Percentiles rank a stretch among this genome's conserved stretches.
These are phyloP conservation scores for Stromatinia cepivora DNA, from an alignment of 2,329 filamentous ascomycete species.

Conservation along the genomic window DNA sequence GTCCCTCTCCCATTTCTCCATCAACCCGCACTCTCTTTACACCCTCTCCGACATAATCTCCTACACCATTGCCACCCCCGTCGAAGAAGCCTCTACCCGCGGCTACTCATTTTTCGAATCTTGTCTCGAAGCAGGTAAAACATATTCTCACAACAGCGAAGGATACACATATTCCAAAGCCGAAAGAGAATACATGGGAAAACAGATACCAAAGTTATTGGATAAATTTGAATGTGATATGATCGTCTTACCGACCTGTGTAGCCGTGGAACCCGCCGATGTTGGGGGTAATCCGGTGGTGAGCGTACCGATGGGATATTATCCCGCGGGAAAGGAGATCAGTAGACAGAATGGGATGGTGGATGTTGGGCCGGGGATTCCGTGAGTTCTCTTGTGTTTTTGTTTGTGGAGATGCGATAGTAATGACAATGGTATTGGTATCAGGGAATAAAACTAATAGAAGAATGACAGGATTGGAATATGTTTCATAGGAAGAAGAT, in stretches of 20 bases:
- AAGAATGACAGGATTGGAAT: constrained; percentile 40
- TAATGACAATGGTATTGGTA: neutral
- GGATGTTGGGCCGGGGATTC: constrained; percentile 7
- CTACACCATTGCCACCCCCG: neutral
- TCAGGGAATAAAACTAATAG: neutral
- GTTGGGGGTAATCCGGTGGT: constrained; percentile 14
- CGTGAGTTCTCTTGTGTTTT: neutral
- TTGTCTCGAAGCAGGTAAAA: neutral
- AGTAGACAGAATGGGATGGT: neutral
- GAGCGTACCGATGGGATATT: constrained; percentile 11
- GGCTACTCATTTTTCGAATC: neutral
- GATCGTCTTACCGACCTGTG: constrained; percentile 6
- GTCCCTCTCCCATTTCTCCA: constrained; percentile 11
- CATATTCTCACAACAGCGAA: neutral
- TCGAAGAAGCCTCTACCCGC: neutral
- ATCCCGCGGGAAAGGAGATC: neutral
- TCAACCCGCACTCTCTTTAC: constrained; percentile 9
- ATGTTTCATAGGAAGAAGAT: constrained; percentile 59
- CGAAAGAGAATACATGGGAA: constrained; percentile 1
- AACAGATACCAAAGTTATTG: constrained; percentile 12
- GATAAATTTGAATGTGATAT: constrained; percentile 16
- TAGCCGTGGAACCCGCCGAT: neutral
- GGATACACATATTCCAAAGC: constrained; percentile 6
- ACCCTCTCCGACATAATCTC: constrained; percentile 12
- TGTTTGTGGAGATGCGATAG: neutral